Evolutionary conservation across 805 yeast species (phyloP), one percentile per base, ranked within the genome.

Genomic region (Nakazawaea siamensis): DNA sequence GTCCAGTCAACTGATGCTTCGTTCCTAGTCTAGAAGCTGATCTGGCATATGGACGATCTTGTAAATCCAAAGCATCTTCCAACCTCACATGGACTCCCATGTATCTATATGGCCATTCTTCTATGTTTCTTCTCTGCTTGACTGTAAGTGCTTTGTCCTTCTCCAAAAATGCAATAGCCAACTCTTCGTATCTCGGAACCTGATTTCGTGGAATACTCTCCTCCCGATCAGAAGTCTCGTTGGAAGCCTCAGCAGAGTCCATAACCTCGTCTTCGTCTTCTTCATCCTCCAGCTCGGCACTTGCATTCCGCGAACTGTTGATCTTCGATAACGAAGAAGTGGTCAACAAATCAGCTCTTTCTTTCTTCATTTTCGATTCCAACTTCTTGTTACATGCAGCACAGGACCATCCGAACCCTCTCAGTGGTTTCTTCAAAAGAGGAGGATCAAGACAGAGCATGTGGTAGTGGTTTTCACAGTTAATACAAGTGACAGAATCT

Each of bases 341-440:
- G 12, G 52, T 51, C 16, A 58, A 41, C 55, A 57, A 45, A 13
- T 54, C 39, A 15, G 66, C 66, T 35, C 63, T 51, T 28, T 54
- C 55, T 29, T 50, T 60, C 19, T 44, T 44, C 40, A 64, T 35
- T 40, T 59, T 58, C n/a, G 57, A 53, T 41, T 76, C 80, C 34
- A 70, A 68, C 21, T 62, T 67, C 44, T 73, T 70, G n/a, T 79
- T 66, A 58, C 97, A 87, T 4, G 62, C 52, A 19, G 84, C 88
- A 62, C 97, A 87, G 18, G 85, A 70, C 96, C 96, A 88, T 7
- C 86, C 83, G 51, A 85, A 82, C 1, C 95, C 95, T 38, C 94
- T 61, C 29, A 83, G 77, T 1, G 95, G 96, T 48, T 83, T 83
- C 43, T 73, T 72, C 34, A 71, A 52, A 26, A 86, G 56, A 1